Evolutionary conservation across 2,329 filamentous ascomycete species (phyloP).

Genomic region (Diplodia corticola): DNA sequence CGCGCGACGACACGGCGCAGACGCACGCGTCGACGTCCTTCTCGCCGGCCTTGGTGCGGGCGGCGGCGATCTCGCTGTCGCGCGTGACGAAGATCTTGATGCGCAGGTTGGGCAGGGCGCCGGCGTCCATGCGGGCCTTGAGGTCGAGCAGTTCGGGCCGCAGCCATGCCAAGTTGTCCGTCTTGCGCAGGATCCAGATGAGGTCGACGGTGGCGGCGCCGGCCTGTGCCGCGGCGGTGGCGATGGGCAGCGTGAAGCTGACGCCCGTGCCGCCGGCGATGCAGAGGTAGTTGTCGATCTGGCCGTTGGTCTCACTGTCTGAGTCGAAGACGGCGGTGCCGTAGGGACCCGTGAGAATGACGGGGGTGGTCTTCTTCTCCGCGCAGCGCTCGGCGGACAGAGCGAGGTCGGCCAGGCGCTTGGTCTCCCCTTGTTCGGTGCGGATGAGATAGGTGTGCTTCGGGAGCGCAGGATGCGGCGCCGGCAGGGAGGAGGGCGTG

Average conservation of each 20-base stretch:
- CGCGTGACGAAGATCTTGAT: conserved; percentile 20
- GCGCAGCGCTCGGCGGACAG: conserved; percentile 21
- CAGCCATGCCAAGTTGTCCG: conserved; percentile 39
- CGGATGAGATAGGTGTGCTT: conserved; percentile 40
- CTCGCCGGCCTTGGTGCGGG: background rate
- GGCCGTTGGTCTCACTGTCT: conserved; percentile 25
- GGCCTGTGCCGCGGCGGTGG: conserved; percentile 33
- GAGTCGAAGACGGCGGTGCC: conserved; percentile 33
- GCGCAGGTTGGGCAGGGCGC: conserved; percentile 2
- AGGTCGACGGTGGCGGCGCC: conserved; percentile 34
- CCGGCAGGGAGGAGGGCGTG: conserved; percentile 60
- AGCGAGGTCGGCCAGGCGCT: conserved; percentile 36
- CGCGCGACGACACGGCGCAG: conserved; percentile 1
- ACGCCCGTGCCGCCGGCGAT: conserved; percentile 42
- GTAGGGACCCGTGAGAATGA: conserved; percentile 39
- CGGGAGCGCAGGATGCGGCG: conserved; percentile 36
- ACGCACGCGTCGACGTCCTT: conserved; percentile 2
- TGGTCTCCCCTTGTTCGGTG: conserved; percentile 37
- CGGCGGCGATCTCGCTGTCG: background rate
- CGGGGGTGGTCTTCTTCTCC: conserved; percentile 28
- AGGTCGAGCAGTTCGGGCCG: conserved; percentile 35
- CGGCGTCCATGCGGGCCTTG: conserved; percentile 24
- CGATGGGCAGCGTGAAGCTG: conserved; percentile 40
- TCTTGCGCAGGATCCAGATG: conserved; percentile 38
- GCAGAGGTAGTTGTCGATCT: conserved; percentile 35